Evolutionary conservation across 2,329 filamentous ascomycete genomes (phyloP).

Genomic region (Xylariaceae sp.): DNA sequence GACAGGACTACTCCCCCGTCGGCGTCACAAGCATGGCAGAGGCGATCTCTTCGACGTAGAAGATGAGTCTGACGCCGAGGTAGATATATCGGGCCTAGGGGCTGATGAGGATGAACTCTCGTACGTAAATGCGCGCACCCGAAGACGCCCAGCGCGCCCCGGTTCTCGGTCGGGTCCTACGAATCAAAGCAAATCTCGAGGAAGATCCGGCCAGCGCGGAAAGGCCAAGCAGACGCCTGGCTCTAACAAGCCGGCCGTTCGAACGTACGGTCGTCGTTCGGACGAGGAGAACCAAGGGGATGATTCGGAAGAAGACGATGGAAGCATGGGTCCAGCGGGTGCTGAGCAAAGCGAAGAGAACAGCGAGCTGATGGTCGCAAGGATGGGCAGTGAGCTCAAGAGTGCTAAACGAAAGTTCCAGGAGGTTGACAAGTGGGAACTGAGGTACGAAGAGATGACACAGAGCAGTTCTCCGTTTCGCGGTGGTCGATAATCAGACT

Average conservation of each 20-base stretch:
- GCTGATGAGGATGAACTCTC: constrained; percentile 62
- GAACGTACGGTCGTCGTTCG: constrained; percentile 56
- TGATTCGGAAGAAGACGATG: constrained; percentile 34
- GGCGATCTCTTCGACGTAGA: constrained; percentile 45
- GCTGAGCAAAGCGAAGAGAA: constrained; percentile 36
- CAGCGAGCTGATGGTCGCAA: constrained; percentile 42
- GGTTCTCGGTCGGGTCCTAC: not conserved
- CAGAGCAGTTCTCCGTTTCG: constrained; percentile 58
- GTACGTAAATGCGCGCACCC: constrained; percentile 44
- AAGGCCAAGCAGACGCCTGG: constrained; percentile 23
- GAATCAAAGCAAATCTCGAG: not conserved
- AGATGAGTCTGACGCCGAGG: constrained; percentile 49
- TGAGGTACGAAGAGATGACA: constrained; percentile 67
- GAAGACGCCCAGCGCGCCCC: constrained; percentile 19
- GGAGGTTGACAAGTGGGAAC: constrained; percentile 70
- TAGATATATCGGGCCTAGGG: constrained; percentile 51
- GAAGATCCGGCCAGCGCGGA: constrained; percentile 4
- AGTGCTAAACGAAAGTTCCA: constrained; percentile 64
- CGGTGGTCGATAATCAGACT: constrained; percentile 47
- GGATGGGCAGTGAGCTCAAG: constrained; percentile 58
- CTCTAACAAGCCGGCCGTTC: constrained; percentile 19
- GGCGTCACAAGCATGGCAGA: constrained; percentile 46
- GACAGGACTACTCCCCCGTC: constrained; percentile 56
- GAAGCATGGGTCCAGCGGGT: constrained; percentile 41
- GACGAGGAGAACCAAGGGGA: constrained; percentile 61